Base-by-base conservation (phyloP, 2,329 filamentous ascomycete species). In the Lachnellula subtilissima region DNA sequence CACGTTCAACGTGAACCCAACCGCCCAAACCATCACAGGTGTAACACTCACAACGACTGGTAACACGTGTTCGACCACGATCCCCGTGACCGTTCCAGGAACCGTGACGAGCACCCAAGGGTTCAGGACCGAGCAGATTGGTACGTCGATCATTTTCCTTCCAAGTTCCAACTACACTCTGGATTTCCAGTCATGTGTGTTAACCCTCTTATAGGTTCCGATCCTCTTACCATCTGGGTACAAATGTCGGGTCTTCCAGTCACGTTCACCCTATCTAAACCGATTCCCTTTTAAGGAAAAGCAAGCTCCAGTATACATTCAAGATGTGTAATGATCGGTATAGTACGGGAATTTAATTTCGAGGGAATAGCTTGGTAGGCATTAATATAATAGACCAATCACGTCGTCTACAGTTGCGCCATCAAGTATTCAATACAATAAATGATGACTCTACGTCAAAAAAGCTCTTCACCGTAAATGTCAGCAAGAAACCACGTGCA, bases 221-320 rank as follows among this genome's bases (percentile, higher is more conserved):
- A 81, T 64, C 77, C 78, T 3, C 62, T 75, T 43, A 80, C 78
- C 2, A 70, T 78, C 48, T 81, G 76, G 77, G 73, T 75, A 14
- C 68, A 69, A 28, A 65, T 81, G 51, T 67, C 70, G 11, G 78
- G 78, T 1, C 68, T 70, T 0, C 67, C 78, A 0, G 73, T 79
- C 7, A 75, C 73, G 0, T 74, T 79, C 59, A 74, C 70, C 2
- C 67, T 78, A 23, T 53, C 45, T 6, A 53, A 43, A 35, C 55
- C 64, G 15, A 53, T 65, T 52, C 23, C 53, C n/a, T 53, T 61
- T 17, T 64, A 53, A 23, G 9, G n/a, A 5, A 17, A 22, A 9
- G 12, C 6, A 8, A 28, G 7, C 28, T 32, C 9, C 3, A 4
- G 9, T 12, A 12, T 12, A 9, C 9, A 32, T 9, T 2, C 8